Evolutionary conservation across 805 yeast species (phyloP).

Genomic region (Diddensiella santjacobensis): DNA sequence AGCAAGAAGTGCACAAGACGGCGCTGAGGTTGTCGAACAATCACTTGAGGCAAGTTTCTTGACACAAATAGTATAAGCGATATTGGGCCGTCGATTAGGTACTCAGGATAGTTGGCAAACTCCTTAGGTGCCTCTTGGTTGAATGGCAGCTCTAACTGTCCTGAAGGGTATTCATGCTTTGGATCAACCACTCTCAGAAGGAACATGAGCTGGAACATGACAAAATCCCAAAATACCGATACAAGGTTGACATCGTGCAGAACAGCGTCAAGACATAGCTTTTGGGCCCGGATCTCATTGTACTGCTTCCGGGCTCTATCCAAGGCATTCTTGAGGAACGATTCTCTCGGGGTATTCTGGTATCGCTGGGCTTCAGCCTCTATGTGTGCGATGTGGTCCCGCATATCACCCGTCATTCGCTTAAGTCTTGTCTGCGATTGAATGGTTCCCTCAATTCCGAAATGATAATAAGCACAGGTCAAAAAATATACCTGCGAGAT

Average conservation of each 20-base stretch:
- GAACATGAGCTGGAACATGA: conserved; percentile 71
- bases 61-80: conserved; percentile 49
- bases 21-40: conserved; percentile 33
- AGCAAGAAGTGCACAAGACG: conserved; percentile 69
- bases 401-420: conserved; percentile 45
- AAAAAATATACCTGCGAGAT: conserved; percentile 88
- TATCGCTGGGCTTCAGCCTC: conserved; percentile 38
- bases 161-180: conserved; percentile 38
- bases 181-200: conserved; percentile 73
- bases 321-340: conserved; percentile 22
- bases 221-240: conserved; percentile 67
- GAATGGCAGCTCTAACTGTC: conserved; percentile 16
- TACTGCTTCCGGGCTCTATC: conserved; percentile 47
- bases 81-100: conserved; percentile 74
- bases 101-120: conserved; percentile 84
- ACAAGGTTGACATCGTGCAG: conserved; percentile 56
- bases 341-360: conserved; percentile 15
- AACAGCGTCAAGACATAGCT: conserved; percentile 60
- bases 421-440: conserved; percentile 53
- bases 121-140: conserved; percentile 7
- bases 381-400: conserved; percentile 47
- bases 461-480: conserved; percentile 74
- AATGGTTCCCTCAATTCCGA: conserved; percentile 80
- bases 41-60: conserved; percentile 55
- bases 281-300: conserved; percentile 40